Evolutionary conservation across 1,284 basidiomycete species (phyloP), one percentile per base, ranked within the genome.

Genomic region (Takashimella koratensis): DNA sequence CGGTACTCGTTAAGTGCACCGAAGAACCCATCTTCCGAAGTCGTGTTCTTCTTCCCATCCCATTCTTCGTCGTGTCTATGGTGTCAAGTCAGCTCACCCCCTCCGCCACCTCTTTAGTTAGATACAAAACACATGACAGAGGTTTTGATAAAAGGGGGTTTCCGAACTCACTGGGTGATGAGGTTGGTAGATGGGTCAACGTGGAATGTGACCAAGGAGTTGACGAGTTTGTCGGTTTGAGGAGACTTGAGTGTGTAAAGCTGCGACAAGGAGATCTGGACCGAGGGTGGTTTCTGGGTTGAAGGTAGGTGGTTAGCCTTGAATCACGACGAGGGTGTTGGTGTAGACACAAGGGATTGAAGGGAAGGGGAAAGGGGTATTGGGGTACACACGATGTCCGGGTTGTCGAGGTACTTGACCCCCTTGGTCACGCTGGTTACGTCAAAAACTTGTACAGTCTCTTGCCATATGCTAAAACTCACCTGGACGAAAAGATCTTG

Each of bases 31-130:
- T 66, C 66, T 20, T 61, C 62, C 6, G 59, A 56, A 23, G 62
- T 65, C 11, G 66, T 55, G 59, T 70, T 70, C 40, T 63, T 57
- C 57, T 68, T 64, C 20, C 60, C 68, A 43, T 65, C 64, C 68
- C 68, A 70, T 41, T 70, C 62, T 51, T 70, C 68, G 26, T 68
- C 66, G 55, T 70, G 68, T 22, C 67, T 70, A 43, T 8, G 23
- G 10, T 16, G 12, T 20, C 10, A 20, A 43, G 22, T 46, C 8
- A 25, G 19, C 22, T 8, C 25, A 5, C 45, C 12, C 12, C 22
- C n/a, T 48, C 6, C 42, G 19, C 8, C n/a, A n/a, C n/a, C n/a
- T n/a, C n/a, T n/a, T n/a, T n/a, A n/a, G n/a, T n/a, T n/a, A n/a
- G n/a, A n/a, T n/a, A n/a, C n/a, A n/a, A n/a, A n/a, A n/a, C n/a